Base-by-base conservation (phyloP, 2,329 filamentous ascomycete species). In the Ceratocystis ficicola region DNA sequence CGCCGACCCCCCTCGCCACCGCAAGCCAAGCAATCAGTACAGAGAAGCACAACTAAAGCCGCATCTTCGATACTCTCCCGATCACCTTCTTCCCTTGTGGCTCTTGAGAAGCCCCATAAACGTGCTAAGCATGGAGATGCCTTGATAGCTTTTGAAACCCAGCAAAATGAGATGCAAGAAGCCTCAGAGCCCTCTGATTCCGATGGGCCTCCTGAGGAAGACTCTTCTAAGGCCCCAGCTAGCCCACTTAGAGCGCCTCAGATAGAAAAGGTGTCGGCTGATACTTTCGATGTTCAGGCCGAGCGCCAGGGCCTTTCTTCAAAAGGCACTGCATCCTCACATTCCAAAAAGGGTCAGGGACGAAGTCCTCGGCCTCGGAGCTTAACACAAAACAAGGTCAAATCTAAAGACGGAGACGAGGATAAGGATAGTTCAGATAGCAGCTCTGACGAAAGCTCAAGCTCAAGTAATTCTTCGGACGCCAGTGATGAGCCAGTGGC, bases 131-230 rank as follows among this genome's bases (percentile, higher is more conserved):
- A 6, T 17, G 10, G 10, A 32, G 17, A 59, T 17, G 17, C 12
- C 25, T n/a, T 17, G 52, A 32, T 7, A 17, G 1, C 32, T 12
- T n/a, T 7, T 7, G 22, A 32, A n/a, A 7, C 15, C 3, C 52
- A n/a, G 52, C 15, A 59, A 10, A 17, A 20, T 7, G 12, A 32
- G 52, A 17, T 25, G 3, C 52, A 30, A 32, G 28, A 32, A 59
- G 25, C 6, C 10, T 2, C 52, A 22, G 63, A 46, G 7, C n/a
- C 5, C 76, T 52, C 48, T 3, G 78, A 78, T 36, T 76, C 75
- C 66, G 64, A 70, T 65, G 70, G 67, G 30, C 71, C 70, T 48
- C 71, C 28, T 30, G 66, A 55, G 12, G 57, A 66, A 65, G 30
- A 44, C 1, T 64, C 52, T 1, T 30, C 59, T 1, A 65, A 59